These are phyloP conservation scores for Cytospora schulzeri DNA, from an alignment of 2,329 filamentous ascomycete genomes.

Conservation along the genomic window DNA sequence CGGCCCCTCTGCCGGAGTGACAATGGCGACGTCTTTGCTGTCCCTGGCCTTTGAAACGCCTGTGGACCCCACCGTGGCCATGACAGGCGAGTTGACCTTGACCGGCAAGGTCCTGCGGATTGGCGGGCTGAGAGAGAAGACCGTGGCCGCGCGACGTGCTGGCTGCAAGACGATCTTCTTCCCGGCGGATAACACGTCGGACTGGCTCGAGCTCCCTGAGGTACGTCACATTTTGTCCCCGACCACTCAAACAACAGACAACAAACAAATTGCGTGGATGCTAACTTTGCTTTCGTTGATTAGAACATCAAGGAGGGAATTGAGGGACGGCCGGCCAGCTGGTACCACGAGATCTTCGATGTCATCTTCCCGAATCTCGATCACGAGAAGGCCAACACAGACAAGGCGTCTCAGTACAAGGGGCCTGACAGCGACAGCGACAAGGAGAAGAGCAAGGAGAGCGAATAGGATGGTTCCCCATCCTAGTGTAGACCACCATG, in stretches of 20 bases:
- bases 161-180: constrained; percentile 94
- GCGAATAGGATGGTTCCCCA: constrained; percentile 40
- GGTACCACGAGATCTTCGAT: constrained; percentile 93
- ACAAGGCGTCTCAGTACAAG: constrained; percentile 63
- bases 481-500: constrained; percentile 15
- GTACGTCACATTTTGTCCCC: constrained; percentile 60
- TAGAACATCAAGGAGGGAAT: constrained; percentile 98
- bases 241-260: not conserved
- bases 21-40: constrained; percentile 93
- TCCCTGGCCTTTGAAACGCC: constrained; percentile 79
- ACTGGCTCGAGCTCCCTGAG: constrained; percentile 96
- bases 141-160: constrained; percentile 87
- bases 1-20: constrained; percentile 89
- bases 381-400: constrained; percentile 70
- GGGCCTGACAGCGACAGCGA: constrained; percentile 58
- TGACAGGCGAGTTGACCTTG: constrained; percentile 96
- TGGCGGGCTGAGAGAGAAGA: constrained; percentile 93
- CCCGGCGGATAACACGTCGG: constrained; percentile 90
- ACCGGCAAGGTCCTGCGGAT: constrained; percentile 96
- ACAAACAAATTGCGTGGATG: too few species aligned
- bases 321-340: constrained; percentile 84
- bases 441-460: constrained; percentile 57
- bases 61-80: constrained; percentile 85
- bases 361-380: constrained; percentile 86
- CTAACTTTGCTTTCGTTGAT: constrained; percentile 24